These are phyloP conservation scores for Ballota nigra DNA, from an alignment of 257 asterid genomes.

Conservation along the genomic window DNA sequence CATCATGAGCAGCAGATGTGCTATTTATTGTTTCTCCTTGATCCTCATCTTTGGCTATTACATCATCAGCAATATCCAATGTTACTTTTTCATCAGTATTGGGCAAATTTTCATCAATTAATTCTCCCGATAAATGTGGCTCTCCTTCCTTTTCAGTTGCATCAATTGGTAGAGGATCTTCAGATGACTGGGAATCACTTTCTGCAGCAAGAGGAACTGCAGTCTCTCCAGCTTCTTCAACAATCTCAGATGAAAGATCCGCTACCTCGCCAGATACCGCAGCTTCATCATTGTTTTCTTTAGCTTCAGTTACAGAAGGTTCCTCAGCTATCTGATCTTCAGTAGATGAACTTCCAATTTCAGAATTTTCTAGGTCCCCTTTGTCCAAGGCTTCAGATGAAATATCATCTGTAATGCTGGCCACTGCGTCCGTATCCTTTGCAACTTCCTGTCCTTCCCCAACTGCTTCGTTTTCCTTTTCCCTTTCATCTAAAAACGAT, in stretches of 20 bases:
- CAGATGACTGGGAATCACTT: slow-evolving; percentile 10
- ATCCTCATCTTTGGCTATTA: slow-evolving; percentile 15
- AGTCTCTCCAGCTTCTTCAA: slow-evolving; percentile 27
- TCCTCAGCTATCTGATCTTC: slow-evolving; percentile 19
- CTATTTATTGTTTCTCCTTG: slow-evolving; percentile 29
- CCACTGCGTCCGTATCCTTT: slow-evolving; percentile 12
- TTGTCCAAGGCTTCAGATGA: slow-evolving; percentile 25
- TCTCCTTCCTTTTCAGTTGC: slow-evolving; percentile 25
- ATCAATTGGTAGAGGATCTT: slow-evolving; percentile 22
- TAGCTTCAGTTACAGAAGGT: slow-evolving; percentile 37
- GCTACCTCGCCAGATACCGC: slow-evolving; percentile 27
- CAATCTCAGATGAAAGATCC: slow-evolving; percentile 31
- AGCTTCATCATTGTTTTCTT: slow-evolving; percentile 37
- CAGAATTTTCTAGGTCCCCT: slow-evolving; percentile 31
- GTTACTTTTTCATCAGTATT: slow-evolving; percentile 26
- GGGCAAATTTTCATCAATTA: slow-evolving; percentile 22
- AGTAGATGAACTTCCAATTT: slow-evolving; percentile 13
- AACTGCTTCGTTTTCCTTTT: slow-evolving; percentile 38
- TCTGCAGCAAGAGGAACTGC: slow-evolving; percentile 5
- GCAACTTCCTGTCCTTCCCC: slow-evolving; percentile 32
- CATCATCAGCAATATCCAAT: slow-evolving; percentile 24
- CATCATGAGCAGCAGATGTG: slow-evolving; percentile 31
- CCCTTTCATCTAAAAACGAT: slow-evolving; percentile 65
- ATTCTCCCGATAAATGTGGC: slow-evolving; percentile 27
- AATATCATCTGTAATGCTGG: slow-evolving; percentile 12